phyloP scores from a whole-genome alignment of 2,329 filamentous ascomycete species.

The Alternaria viburni region DNA sequence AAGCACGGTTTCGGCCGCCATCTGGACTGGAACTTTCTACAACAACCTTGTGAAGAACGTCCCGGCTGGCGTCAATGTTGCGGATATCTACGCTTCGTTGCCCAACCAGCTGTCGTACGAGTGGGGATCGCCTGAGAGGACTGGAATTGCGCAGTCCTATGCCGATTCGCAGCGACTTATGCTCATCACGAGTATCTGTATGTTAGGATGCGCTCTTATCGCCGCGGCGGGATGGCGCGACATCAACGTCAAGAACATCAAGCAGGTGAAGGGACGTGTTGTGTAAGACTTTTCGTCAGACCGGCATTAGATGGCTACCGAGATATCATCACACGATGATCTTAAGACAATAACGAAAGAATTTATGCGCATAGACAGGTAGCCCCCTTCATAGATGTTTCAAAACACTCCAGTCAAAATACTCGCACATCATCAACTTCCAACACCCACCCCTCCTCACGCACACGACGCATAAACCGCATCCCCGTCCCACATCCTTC shows the following conservation, averaged over 20 bases:
- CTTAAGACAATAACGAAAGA: too few species aligned
- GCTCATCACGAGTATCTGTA: conserved; percentile 33
- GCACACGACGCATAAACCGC: background rate
- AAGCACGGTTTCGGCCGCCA: conserved; percentile 63
- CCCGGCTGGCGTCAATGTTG: conserved; percentile 46
- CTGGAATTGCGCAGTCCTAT: conserved; percentile 42
- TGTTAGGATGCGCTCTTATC: conserved; percentile 33
- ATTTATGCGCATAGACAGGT: background rate
- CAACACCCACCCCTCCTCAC: background rate
- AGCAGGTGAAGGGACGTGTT: conserved; percentile 58
- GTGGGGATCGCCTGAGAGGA: conserved; percentile 55
- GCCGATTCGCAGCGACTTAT: conserved; percentile 36
- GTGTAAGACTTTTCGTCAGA: background rate
- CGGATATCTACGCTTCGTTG: conserved; percentile 58
- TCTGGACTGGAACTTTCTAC: conserved; percentile 67
- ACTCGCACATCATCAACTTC: background rate
- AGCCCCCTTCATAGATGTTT: background rate
- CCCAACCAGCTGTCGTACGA: conserved; percentile 61
- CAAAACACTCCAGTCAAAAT: background rate
- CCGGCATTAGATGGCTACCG: too few species aligned
- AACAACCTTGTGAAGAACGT: conserved; percentile 54
- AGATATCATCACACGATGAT: too few species aligned
- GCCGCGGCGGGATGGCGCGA: conserved; percentile 55
- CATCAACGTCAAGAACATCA: conserved; percentile 51
- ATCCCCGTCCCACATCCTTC: background rate